Base-by-base conservation (phyloP, 1,284 basidiomycete species). In the Boletus semigastroideus region DNA sequence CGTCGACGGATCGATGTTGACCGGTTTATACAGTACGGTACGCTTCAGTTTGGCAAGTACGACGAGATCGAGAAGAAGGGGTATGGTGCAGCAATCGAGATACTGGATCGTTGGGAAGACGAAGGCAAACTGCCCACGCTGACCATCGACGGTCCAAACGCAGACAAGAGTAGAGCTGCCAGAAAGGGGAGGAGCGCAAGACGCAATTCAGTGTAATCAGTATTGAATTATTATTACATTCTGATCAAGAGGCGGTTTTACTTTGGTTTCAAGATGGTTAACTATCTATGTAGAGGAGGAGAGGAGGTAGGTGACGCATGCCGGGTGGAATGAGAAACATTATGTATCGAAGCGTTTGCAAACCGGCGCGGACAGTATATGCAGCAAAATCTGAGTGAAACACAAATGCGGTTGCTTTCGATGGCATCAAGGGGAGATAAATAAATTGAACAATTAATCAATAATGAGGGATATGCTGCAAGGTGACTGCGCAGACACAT, bases 41-140 rank as follows among this genome's bases (percentile, higher is more conserved):
- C 87, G 7, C 73, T 92, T 28, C 87, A 91, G 66, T 92, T 90
- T 60, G 73, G 78, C 46, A 90, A 90, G 68, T 92, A 86, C 59
- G 89, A 91, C 59, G 87, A 92, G 63, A 89, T 99, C 37, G 80
- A 89, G 63, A 82, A 84, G 59, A 87, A 87, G 63, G 96, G 97
- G 0, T 91, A 95, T 64, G 69, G 79, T 9, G 87, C 90, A 1
- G 87, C 91, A 0, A 72, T 87, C 58, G 78, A 86, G 49, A 80
- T 90, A 55, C 69, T 99, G 38, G 79, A 83, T 49, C 83, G 87
- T 57, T 90, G 93, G 82, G 86, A 90, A 43, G 83, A 85, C 14
- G 88, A 94, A 60, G 92, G 90, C 4, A 80, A 79, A 52, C 73
- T 98, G 27, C 93, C 94, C 0, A 83, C 79, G 17, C 78, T 85